Base-by-base conservation (phyloP, 2,329 filamentous ascomycete species). In the Ascochyta pisi region DNA sequence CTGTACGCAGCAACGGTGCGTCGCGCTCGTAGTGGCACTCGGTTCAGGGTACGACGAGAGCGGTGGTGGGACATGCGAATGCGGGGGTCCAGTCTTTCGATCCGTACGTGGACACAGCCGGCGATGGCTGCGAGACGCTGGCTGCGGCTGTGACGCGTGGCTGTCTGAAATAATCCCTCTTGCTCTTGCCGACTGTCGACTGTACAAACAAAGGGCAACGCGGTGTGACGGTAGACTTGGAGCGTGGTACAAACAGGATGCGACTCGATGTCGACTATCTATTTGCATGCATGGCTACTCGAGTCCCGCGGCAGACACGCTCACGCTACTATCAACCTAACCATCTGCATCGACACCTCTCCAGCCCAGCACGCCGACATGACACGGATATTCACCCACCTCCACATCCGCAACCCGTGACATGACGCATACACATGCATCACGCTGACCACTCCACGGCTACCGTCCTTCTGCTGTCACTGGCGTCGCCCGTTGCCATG, bases 51-150 rank as follows among this genome's bases (percentile, higher is more conserved):
- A 26, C 38, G 33, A 41, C 13, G 22, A 24, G 47, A 24, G 38
- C 40, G 42, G 39, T 41, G 39, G 53, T 56, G 53, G 50, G 46
- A 56, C 53, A 56, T 56, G 53, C 53, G 53, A 50, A 51, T 56
- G 53, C 53, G 53, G 53, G 42, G 47, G 53, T 35, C 43, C 29
- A 43, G 39, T 44, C 29, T 40, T 44, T 38, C 35, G 40, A 35
- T 48, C 43, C 39, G 53, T 35, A 35, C 23, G 9, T 24, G 31
- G 47, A 49, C 39, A 39, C 44, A 23, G 42, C 46, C 52, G 39
- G 51, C 45, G 51, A 19, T 19, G 46, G 45, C 51, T 44, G 51
- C 39, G 51, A 37, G 37, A 40, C 24, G 43, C 31, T n/a, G 40
- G 45, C 51, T 33, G 53, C 41, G 53, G 53, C 47, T 40, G 52